Conservation (phyloP, 176 grass and related monocot genomes). For the Triticum urartu region DNA sequence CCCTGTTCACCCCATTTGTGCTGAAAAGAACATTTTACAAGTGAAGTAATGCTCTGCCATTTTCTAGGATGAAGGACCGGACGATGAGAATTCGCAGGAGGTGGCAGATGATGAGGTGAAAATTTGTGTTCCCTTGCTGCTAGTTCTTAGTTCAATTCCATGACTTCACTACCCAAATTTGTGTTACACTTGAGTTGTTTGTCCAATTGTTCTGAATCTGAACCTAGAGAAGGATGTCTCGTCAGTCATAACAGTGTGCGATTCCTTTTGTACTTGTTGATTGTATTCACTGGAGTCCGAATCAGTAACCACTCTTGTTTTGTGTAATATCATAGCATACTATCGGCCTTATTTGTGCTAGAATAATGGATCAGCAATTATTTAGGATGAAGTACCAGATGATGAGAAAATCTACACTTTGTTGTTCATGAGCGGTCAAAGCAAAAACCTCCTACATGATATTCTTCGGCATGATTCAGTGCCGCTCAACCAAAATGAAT, state of each 20-base stretch:
- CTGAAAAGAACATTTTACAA: background rate
- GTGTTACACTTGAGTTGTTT: background rate
- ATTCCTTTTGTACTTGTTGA: background rate
- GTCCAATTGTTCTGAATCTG: background rate
- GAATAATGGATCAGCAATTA: background rate
- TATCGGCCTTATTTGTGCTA: background rate
- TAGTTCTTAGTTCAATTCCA: background rate
- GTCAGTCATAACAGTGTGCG: background rate
- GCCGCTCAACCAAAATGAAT: background rate
- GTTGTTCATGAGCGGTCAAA: background rate
- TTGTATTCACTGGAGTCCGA: background rate
- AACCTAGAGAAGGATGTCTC: background rate
- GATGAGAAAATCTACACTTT: background rate
- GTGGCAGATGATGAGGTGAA: background rate
- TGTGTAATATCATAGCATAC: background rate
- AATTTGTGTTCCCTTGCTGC: background rate
- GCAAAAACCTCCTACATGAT: background rate
- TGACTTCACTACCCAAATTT: background rate
- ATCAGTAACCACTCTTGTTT: background rate
- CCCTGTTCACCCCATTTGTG: background rate
- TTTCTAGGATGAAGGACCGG: background rate
- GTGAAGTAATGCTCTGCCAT: background rate
- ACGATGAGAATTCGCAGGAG: background rate
- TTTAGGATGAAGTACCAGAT: background rate
- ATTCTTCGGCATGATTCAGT: background rate